Evolutionary conservation across 2,329 filamentous ascomycete species (phyloP).

Genomic region (Juglanconis juglandina): DNA sequence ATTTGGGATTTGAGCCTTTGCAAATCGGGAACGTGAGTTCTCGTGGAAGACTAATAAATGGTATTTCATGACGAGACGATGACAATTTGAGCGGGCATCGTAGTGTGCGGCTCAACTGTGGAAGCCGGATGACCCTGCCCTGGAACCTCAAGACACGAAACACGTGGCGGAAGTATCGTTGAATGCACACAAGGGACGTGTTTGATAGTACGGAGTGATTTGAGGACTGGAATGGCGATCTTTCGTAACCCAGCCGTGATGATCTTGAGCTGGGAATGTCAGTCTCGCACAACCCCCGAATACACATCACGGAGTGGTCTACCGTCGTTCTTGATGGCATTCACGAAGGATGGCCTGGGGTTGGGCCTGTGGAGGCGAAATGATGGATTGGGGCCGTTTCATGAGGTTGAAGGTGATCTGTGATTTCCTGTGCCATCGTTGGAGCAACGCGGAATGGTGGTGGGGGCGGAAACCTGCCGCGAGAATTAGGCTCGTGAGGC

Average conservation of each 20-base stretch:
- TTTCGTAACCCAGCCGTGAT: not conserved
- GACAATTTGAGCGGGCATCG: not conserved
- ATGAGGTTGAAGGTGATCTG: not conserved
- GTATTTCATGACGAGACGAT: no score
- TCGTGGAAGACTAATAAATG: no score
- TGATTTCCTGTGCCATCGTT: not conserved
- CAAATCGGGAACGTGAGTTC: no score
- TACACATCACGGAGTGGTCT: no score
- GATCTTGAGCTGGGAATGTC: not conserved
- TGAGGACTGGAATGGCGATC: not conserved
- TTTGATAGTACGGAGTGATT: not conserved
- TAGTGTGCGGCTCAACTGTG: not conserved
- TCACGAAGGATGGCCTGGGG: no score
- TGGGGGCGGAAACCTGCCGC: not conserved
- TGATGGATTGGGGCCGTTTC: not conserved
- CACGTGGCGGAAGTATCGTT: not conserved
- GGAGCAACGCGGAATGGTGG: not conserved
- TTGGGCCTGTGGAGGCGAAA: not conserved
- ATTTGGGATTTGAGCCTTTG: no score
- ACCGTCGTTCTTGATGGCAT: no score
- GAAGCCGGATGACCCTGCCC: not conserved
- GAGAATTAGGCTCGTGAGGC: not conserved
- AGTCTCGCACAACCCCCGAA: no score
- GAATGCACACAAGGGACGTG: not conserved
- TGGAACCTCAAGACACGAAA: slow-evolving; percentile 1